phyloP scores from a whole-genome alignment of 306 rosid species.

The Glycine tomentella region DNA sequence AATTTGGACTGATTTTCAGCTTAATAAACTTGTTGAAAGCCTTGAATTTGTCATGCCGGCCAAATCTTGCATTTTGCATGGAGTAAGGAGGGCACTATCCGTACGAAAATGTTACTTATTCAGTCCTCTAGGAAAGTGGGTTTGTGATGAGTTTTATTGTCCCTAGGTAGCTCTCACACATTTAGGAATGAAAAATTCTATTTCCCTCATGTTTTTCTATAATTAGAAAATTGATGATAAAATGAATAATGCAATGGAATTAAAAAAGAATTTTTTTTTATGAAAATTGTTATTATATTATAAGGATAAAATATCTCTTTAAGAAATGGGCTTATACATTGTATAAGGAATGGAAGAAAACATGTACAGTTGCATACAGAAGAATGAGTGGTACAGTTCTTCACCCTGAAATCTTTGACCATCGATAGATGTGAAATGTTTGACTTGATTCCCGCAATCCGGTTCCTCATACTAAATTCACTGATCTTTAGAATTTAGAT shows the following conservation, averaged over 20 bases:
- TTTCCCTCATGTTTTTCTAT: not conserved
- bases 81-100: constrained; percentile 39
- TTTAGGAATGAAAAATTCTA: constrained; percentile 37
- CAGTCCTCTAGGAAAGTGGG: constrained; percentile 24
- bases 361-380: constrained; percentile 42
- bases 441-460: constrained; percentile 35
- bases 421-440: constrained; percentile 47
- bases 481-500: not conserved
- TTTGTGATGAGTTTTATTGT: constrained; percentile 38
- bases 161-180: constrained; percentile 31
- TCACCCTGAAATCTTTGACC: constrained; percentile 42
- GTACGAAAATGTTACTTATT: constrained; percentile 43
- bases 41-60: not conserved
- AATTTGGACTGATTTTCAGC: constrained; percentile 31
- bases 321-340: constrained; percentile 52
- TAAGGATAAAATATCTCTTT: not conserved
- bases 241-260: not conserved
- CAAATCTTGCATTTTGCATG: not conserved
- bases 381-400: constrained; percentile 53
- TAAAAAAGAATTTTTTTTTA: no score
- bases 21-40: constrained; percentile 26
- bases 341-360: constrained; percentile 45
- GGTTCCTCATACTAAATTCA: constrained; percentile 28
- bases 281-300: not conserved
- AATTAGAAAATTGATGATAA: not conserved